Conservation (phyloP, 2,329 filamentous ascomycete species). For the Zarea fungicola region DNA sequence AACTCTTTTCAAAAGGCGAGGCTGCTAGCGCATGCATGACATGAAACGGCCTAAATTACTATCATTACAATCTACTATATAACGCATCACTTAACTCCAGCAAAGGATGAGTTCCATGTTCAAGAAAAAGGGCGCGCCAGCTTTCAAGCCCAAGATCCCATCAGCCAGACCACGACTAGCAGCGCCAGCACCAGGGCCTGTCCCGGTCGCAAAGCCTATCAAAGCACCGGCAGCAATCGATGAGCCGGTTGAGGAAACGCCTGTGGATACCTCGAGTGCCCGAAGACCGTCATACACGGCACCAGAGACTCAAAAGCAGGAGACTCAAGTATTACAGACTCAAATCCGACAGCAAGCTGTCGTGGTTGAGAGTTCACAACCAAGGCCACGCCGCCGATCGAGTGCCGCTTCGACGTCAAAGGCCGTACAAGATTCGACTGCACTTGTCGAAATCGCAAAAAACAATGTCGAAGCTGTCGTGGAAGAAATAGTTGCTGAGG, state of each 20-base stretch:
- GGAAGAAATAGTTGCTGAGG: not conserved
- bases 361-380: not conserved
- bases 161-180: conserved; percentile 46
- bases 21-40: conserved; percentile 1
- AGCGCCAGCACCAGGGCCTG: conserved; percentile 29
- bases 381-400: conserved; percentile 6
- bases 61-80: too few species aligned
- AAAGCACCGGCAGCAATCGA: conserved; percentile 16
- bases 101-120: conserved; percentile 59
- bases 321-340: too few species aligned
- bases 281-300: not conserved
- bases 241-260: conserved; percentile 11
- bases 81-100: not conserved
- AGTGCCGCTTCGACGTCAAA: conserved; percentile 8
- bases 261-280: conserved; percentile 1
- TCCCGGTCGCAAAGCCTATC: conserved; percentile 16
- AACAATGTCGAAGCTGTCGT: not conserved
- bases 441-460: not conserved
- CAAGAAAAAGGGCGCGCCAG: conserved; percentile 58
- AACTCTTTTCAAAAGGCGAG: not conserved
- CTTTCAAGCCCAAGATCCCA: conserved; percentile 67
- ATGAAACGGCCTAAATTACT: too few species aligned
- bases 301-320: not conserved
- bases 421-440: not conserved
- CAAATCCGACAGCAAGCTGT: not conserved